phyloP scores from a whole-genome alignment of 257 asterid genomes.

The Solanum chmielewskii region DNA sequence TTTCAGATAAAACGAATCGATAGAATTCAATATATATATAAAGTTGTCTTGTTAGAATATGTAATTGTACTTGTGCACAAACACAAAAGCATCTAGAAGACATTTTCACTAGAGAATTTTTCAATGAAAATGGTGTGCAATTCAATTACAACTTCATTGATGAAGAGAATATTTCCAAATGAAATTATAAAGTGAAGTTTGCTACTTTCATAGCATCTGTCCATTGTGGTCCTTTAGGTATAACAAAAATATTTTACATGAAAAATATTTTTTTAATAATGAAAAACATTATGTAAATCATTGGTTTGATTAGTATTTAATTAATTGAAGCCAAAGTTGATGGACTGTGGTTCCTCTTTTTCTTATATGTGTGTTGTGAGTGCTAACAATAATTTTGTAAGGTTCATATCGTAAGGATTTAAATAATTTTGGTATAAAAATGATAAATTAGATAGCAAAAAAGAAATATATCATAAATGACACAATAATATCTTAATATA shows the following conservation, averaged over 20 bases:
- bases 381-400: not conserved
- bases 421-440: too few species aligned
- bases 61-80: not conserved
- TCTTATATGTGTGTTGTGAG: not conserved
- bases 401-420: not conserved
- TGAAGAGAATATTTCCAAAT: not conserved
- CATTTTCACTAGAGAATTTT: not conserved
- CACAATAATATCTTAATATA: too few species aligned
- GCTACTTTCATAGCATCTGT: not conserved
- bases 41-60: not conserved
- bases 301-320: not conserved
- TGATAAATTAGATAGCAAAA: too few species aligned
- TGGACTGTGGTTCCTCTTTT: not conserved
- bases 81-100: not conserved
- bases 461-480: too few species aligned
- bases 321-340: not conserved
- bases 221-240: not conserved
- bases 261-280: not conserved
- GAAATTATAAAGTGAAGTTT: not conserved
- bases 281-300: not conserved
- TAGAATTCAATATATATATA: not conserved
- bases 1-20: not conserved
- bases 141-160: not conserved
- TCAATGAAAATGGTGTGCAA: not conserved
- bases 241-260: not conserved